phyloP scores from a whole-genome alignment of 2,329 filamentous ascomycete species.

The Alternaria alternata region DNA sequence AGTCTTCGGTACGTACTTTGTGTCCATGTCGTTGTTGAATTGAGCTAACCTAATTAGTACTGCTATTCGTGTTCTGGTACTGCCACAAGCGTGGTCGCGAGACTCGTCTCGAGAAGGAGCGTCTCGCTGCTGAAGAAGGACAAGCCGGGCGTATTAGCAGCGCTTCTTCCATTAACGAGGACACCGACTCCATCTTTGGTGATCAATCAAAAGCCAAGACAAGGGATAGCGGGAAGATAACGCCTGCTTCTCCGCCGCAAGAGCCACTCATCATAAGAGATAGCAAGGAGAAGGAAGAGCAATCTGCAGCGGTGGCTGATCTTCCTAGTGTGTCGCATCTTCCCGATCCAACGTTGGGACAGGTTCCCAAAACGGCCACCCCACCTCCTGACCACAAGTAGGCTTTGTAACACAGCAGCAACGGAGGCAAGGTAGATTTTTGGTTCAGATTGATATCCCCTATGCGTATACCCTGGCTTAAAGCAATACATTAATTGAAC shows the following conservation, averaged over 20 bases:
- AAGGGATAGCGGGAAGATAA: constrained; percentile 19
- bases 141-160: constrained; percentile 39
- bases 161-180: constrained; percentile 41
- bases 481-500: constrained; percentile 14
- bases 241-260: constrained; percentile 28
- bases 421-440: background rate
- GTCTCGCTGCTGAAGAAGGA: constrained; percentile 48
- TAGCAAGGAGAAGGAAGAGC: constrained; percentile 31
- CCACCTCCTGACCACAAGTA: constrained; percentile 23
- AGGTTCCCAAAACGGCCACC: constrained; percentile 22
- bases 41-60: constrained; percentile 59
- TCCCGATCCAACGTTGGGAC: constrained; percentile 41
- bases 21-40: background rate
- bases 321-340: constrained; percentile 49
- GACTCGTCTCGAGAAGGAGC: constrained; percentile 74
- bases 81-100: constrained; percentile 95
- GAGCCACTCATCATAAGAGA: constrained; percentile 39
- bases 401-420: background rate
- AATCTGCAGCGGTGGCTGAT: constrained; percentile 38
- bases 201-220: constrained; percentile 27
- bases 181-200: constrained; percentile 42
- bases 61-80: constrained; percentile 97
- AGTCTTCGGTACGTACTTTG: constrained; percentile 75
- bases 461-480: constrained; percentile 22
- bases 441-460: constrained; percentile 29